Evolutionary conservation across 2,329 filamentous ascomycete species (phyloP), one percentile per base, ranked within the genome.

Genomic region (Lasiodiplodia gonubiensis): DNA sequence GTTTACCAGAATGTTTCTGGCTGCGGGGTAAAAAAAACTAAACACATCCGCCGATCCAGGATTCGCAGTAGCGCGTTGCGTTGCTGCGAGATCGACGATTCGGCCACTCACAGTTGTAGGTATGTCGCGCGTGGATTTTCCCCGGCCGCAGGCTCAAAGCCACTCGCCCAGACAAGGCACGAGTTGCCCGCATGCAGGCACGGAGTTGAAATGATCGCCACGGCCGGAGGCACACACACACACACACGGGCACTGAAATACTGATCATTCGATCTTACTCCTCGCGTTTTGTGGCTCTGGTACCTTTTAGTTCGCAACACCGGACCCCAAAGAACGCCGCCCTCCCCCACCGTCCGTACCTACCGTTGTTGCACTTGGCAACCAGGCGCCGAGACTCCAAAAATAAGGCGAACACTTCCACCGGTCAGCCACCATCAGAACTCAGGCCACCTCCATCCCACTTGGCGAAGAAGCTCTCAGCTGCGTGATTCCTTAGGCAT

Each of bases 181-280:
- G 59, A 63, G 42, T 63, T 49, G 35, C 59, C 42, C 25, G 46
- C 59, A 63, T 63, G 59, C 59, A 63, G 59, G 59, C 42, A 63
- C 59, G 30, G 30, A 33, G 30, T 33, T 33, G 30, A 8, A 30
- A 33, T 33, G 30, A 33, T 33, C 30, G 30, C 30, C 30, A 33
- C 30, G 30, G 30, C 30, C 18, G 42, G 39, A 46, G 25, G 23
- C 42, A 63, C 25, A 21, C 37, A 46, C 55, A 33, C 39, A 49
- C 30, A 8, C 27, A 30, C 27, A 8, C 46, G 59, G 59, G 59
- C 59, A 63, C 25, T 30, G 12, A 63, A 30, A 51, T 27, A 37
- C 54, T 21, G 21, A 21, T 37, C 18, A 21, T 55, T 39, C 39
- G 54, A n/a, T 54, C 14, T n/a, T 27, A n/a, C 53, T 18, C 30